phyloP scores from a whole-genome alignment of 2,329 filamentous ascomycete genomes.

The Fusarium sacchari region DNA sequence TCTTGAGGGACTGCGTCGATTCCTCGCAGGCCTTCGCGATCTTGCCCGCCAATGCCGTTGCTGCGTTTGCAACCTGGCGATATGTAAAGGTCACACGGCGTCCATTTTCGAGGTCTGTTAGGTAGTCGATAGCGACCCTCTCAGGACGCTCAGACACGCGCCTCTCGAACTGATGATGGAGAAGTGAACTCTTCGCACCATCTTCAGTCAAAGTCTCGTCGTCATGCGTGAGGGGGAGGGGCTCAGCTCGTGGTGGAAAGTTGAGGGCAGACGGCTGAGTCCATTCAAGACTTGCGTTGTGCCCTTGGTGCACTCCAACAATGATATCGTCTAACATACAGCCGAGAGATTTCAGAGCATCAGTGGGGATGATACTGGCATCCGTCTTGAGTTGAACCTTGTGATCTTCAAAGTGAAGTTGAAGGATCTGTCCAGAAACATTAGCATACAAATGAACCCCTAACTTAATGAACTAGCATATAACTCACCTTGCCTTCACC shows the following conservation, averaged over 20 bases:
- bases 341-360: neutral
- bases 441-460: neutral
- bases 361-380: neutral
- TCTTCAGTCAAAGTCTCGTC: rapidly evolving
- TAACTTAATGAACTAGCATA: no score
- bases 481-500: slow-evolving; percentile 5
- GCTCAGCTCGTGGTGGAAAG: neutral
- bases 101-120: neutral
- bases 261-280: slow-evolving; percentile 12
- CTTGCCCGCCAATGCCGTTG: neutral
- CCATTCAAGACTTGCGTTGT: neutral
- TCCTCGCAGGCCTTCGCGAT: neutral
- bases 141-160: neutral
- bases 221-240: neutral
- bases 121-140: neutral
- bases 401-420: neutral
- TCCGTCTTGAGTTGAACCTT: neutral
- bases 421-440: neutral
- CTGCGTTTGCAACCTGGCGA: neutral
- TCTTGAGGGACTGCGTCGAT: neutral
- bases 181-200: neutral
- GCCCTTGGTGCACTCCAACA: neutral
- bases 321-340: neutral
- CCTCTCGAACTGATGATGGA: slow-evolving; percentile 16
- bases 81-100: slow-evolving; percentile 1